Conservation (phyloP, 1,284 basidiomycete genomes). For the Ceratobasidium theobromae region DNA sequence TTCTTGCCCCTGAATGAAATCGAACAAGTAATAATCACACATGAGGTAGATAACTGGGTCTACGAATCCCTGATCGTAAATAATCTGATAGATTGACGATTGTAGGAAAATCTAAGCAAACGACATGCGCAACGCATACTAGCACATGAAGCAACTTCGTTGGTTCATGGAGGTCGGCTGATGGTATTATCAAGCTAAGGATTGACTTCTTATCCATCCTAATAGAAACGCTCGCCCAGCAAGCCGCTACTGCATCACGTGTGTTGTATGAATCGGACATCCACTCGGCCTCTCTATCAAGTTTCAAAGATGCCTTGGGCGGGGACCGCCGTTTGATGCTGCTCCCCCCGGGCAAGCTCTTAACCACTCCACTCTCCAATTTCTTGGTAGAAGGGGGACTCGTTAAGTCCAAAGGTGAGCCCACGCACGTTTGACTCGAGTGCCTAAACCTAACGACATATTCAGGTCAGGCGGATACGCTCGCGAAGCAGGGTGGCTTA, state of each 20-base stretch:
- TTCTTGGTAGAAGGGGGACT: constrained; percentile 20
- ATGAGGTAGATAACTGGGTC: constrained; percentile 50
- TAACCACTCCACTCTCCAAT: constrained; percentile 1
- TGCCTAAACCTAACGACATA: neutral
- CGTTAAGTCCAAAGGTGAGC: constrained; percentile 6
- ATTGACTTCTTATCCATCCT: neutral
- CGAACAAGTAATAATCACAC: constrained; percentile 57
- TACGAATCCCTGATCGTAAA: neutral
- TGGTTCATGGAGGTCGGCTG: constrained; percentile 25
- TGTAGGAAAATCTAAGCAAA: constrained; percentile 18
- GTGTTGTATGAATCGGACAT: constrained; percentile 26
- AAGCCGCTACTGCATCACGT: constrained; percentile 12
- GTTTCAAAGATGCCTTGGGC: neutral
- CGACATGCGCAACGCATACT: constrained; percentile 17
- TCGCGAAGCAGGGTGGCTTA: constrained; percentile 27
- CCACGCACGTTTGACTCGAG: neutral
- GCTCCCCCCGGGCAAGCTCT: neutral
- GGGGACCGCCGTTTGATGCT: constrained; percentile 23
- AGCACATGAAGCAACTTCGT: constrained; percentile 26
- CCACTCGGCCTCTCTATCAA: neutral
- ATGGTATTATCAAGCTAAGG: neutral
- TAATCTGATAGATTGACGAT: neutral
- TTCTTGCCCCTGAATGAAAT: constrained; percentile 68
- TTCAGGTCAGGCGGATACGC: constrained; percentile 10
- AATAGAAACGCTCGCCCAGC: constrained; percentile 9